Evolutionary conservation across 2,329 filamentous ascomycete genomes (phyloP).

Genomic region (Intubia oerlemansii): DNA sequence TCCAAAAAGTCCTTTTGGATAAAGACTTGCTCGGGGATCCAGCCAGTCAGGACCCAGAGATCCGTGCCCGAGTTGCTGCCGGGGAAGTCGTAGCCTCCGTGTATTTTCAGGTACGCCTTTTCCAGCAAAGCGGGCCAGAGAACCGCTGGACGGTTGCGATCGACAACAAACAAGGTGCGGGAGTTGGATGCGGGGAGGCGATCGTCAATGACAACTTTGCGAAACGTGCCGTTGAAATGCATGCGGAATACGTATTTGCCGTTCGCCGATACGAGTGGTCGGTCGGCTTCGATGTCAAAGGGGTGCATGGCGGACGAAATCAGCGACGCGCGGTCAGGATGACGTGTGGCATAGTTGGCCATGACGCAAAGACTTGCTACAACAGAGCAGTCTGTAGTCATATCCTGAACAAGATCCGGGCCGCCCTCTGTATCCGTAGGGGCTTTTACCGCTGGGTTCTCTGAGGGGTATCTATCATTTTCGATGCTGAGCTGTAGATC

Average conservation of each 20-base stretch:
- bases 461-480: no score
- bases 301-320: slow-evolving; percentile 53
- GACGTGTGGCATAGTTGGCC: slow-evolving; percentile 36
- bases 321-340: slow-evolving; percentile 33
- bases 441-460: no score
- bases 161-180: slow-evolving; percentile 68
- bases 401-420: slow-evolving; percentile 81
- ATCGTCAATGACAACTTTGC: slow-evolving; percentile 77
- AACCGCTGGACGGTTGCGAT: slow-evolving; percentile 59
- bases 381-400: slow-evolving; percentile 90
- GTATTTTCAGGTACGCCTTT: slow-evolving; percentile 88
- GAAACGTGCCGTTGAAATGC: slow-evolving; percentile 86
- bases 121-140: slow-evolving; percentile 87
- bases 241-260: slow-evolving; percentile 86
- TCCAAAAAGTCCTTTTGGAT: slow-evolving; percentile 51
- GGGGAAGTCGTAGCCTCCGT: slow-evolving; percentile 92
- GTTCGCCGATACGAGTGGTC: slow-evolving; percentile 46
- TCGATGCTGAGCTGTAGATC: no score
- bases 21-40: slow-evolving; percentile 93
- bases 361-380: slow-evolving; percentile 84
- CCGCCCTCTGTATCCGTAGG: slow-evolving; percentile 17
- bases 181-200: slow-evolving; percentile 53
- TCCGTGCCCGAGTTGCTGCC: slow-evolving; percentile 95
- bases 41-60: slow-evolving; percentile 77
- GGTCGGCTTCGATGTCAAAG: slow-evolving; percentile 34